Evolutionary conservation across 495 filamentous ascomycete species (phyloP).

Genomic region (Emericellopsis terricola): DNA sequence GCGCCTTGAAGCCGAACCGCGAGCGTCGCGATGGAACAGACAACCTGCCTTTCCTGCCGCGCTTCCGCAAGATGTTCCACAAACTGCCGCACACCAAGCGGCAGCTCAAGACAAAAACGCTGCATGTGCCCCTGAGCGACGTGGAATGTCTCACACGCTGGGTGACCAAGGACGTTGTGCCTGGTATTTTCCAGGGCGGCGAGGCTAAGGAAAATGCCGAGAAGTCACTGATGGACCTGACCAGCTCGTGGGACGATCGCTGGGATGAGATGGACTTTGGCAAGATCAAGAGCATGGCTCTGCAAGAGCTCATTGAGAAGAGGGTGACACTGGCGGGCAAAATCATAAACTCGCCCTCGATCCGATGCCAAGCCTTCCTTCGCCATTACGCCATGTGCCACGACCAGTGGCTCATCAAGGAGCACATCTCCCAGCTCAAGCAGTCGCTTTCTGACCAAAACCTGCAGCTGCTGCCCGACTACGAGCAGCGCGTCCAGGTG

Average conservation of each 20-base stretch:
- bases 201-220: conserved; percentile 25
- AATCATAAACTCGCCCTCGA: conserved; percentile 37
- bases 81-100: conserved; percentile 35
- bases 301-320: conserved; percentile 55
- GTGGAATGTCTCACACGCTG: conserved; percentile 69
- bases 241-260: conserved; percentile 47
- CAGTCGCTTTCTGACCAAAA: conserved; percentile 91
- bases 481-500: conserved; percentile 84
- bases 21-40: conserved; percentile 55
- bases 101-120: conserved; percentile 44
- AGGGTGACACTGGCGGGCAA: conserved; percentile 40
- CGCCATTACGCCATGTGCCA: conserved; percentile 67
- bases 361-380: conserved; percentile 55
- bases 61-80: conserved; percentile 41
- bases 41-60: conserved; percentile 57
- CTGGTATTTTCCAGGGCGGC: conserved; percentile 29
- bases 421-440: conserved; percentile 71
- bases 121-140: conserved; percentile 49
- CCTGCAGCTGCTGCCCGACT: conserved; percentile 90
- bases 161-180: conserved; percentile 41
- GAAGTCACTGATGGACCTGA: conserved; percentile 43
- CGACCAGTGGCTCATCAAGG: conserved; percentile 84
- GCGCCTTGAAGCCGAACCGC: conserved; percentile 49
- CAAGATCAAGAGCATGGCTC: conserved; percentile 56
- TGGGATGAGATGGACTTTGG: conserved; percentile 83